Base-by-base conservation (phyloP, 768 basidiomycete genomes). In the Boletus patriciae region DNA sequence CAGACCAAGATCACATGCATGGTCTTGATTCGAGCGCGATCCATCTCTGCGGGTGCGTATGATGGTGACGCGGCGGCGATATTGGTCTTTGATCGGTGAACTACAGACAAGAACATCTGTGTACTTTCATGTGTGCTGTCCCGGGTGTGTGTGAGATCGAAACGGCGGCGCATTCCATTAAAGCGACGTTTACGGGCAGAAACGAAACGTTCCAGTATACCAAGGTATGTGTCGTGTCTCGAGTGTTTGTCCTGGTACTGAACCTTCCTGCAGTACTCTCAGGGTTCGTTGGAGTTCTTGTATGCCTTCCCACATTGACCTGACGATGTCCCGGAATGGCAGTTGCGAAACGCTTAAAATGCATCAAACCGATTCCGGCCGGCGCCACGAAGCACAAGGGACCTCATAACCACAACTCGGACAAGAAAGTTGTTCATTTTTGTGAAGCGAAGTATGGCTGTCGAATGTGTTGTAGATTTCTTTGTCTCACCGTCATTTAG, bases 121-220 rank as follows among this genome's bases (percentile, higher is more conserved):
- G 84, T 57, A 49, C 62, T 15, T 65, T 73, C 0, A 36, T 71
- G 3, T 87, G 85, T 55, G 59, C 69, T 18, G 70, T 76, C 0
- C 61, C 64, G 1, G 85, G 86, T 4, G 80, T 79, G 18, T 87
- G 85, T 53, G 75, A 84, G 45, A 85, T 86, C 15, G 78, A 85
- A 50, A 83, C 79, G 0, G 73, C 77, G 0, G 85, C 85, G 0
- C 78, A 81, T 50, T 80, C 83, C 0, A 78, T 87, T 37, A 80
- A 85, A 61, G 82, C 83, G 6, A 85, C 83, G 0, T 87, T 86
- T 59, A 79, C 54, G 75, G 86, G 85, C 0, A 73, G 67, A 54
- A 80, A 85, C 46, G 82, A 84, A 56, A 83, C 79, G 1, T 87
- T 85, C 62, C 79, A 83, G 62, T 87, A 83, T 50, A 87, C 85